Percentiles rank a stretch among this genome's conserved stretches.
Evolutionary conservation across 1,139 yeast species (phyloP).

Genomic region (Diutina pseudorugosa): DNA sequence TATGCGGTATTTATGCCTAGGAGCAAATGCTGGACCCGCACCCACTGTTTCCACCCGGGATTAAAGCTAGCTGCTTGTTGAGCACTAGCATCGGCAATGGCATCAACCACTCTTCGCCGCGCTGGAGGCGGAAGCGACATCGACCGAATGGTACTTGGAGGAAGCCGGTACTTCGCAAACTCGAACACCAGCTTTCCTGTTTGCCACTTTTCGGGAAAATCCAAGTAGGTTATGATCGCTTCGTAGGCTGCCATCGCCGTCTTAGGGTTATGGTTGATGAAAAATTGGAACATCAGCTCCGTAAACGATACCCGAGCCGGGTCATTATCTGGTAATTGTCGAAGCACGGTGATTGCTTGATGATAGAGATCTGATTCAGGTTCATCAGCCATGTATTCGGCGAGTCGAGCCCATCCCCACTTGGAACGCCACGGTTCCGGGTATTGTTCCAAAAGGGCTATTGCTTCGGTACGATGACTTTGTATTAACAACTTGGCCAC

Average conservation of each 20-base stretch:
- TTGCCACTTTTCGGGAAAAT: background rate
- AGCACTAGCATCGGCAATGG: background rate
- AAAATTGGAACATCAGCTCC: background rate
- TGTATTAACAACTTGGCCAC: constrained; percentile 17
- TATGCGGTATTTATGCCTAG: background rate
- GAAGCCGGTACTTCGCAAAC: background rate
- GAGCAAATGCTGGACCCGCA: background rate
- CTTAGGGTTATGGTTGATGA: background rate
- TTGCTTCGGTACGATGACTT: constrained; percentile 14
- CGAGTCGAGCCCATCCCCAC: constrained; percentile 7
- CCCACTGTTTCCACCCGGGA: background rate
- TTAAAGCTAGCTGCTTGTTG: background rate
- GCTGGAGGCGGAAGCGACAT: background rate
- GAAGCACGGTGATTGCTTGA: background rate
- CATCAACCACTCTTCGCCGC: background rate
- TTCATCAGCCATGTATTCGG: background rate
- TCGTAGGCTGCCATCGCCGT: background rate
- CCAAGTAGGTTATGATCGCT: background rate
- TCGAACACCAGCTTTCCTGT: background rate
- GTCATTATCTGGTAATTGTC: background rate
- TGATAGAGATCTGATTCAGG: background rate
- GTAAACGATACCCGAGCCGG: background rate
- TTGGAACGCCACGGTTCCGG: constrained; percentile 6
- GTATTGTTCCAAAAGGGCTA: constrained; percentile 12
- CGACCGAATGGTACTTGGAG: background rate